These are phyloP conservation scores for Rhodotorula diobovata DNA, from an alignment of 768 basidiomycete genomes.

Conservation along the genomic window DNA sequence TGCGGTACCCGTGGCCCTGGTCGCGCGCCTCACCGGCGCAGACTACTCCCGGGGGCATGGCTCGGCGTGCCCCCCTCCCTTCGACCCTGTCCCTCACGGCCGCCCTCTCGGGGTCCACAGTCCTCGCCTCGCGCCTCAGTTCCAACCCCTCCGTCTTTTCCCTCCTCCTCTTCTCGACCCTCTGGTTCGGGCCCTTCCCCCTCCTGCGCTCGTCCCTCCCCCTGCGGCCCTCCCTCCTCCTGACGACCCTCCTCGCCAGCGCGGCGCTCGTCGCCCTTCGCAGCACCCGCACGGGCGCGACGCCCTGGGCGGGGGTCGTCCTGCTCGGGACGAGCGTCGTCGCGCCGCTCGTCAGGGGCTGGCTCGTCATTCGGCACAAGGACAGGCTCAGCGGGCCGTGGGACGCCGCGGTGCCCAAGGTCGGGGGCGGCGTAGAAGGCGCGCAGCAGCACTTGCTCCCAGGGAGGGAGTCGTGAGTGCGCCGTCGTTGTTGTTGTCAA, in stretches of 20 bases:
- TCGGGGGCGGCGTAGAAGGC: background rate
- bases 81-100: slow-evolving; percentile 54
- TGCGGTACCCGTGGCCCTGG: too few species aligned
- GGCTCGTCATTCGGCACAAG: slow-evolving; percentile 63
- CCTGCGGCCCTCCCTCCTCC: slow-evolving; percentile 6
- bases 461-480: background rate
- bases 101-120: slow-evolving; percentile 84
- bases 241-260: slow-evolving; percentile 54
- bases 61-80: slow-evolving; percentile 13
- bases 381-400: slow-evolving; percentile 85
- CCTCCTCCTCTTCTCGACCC: slow-evolving; percentile 75
- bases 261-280: slow-evolving; percentile 45
- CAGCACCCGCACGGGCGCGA: slow-evolving; percentile 50
- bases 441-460: too few species aligned
- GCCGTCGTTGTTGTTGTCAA: too few species aligned
- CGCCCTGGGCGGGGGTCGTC: slow-evolving; percentile 54
- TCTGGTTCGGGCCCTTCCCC: slow-evolving; percentile 78
- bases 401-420: slow-evolving; percentile 52
- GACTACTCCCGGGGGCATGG: background rate
- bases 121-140: slow-evolving; percentile 80
- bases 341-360: slow-evolving; percentile 30
- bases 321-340: slow-evolving; percentile 59
- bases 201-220: slow-evolving; percentile 51
- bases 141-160: slow-evolving; percentile 83
- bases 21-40: background rate